These are phyloP conservation scores for Aechmea fasciata DNA, from an alignment of 176 grass and related monocot species.

Conservation along the genomic window DNA sequence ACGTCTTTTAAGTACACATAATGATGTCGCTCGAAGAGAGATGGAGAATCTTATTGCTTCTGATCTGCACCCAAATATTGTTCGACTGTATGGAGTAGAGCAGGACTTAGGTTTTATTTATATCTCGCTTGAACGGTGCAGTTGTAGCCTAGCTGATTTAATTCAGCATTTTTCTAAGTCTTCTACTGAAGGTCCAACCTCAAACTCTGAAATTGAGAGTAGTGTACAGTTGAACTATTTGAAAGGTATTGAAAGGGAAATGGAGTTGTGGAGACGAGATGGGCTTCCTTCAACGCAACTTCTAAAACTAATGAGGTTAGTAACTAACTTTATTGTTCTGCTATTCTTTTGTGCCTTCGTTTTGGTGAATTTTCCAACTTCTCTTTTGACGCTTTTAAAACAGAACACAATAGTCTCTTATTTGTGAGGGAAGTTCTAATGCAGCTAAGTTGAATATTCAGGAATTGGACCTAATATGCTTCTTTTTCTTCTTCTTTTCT, in stretches of 20 bases:
- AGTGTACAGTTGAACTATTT: constrained; percentile 19
- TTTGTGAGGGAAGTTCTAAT: no score
- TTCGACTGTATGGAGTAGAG: constrained; percentile 67
- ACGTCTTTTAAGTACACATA: constrained; percentile 60
- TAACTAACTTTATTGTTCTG: not conserved
- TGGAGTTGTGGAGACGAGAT: constrained; percentile 66
- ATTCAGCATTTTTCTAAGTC: constrained; percentile 31
- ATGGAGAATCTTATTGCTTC: constrained; percentile 90
- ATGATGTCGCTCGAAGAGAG: constrained; percentile 84
- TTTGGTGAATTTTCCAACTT: not conserved
- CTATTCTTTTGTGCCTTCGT: not conserved
- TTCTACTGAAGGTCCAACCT: constrained; percentile 12
- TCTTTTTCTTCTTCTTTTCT: no score
- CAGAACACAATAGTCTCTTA: no score
- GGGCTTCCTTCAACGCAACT: constrained; percentile 68
- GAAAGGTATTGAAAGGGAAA: constrained; percentile 31
- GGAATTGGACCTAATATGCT: no score
- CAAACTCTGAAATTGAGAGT: constrained; percentile 3
- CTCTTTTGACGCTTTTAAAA: not conserved
- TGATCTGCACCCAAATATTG: constrained; percentile 83
- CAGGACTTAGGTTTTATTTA: constrained; percentile 81
- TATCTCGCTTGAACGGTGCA: constrained; percentile 81
- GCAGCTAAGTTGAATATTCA: no score
- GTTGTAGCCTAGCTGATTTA: constrained; percentile 72
- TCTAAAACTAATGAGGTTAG: constrained; percentile 86